These are phyloP conservation scores for Ogataea polymorpha DNA, from an alignment of 805 yeast species.

Conservation along the genomic window DNA sequence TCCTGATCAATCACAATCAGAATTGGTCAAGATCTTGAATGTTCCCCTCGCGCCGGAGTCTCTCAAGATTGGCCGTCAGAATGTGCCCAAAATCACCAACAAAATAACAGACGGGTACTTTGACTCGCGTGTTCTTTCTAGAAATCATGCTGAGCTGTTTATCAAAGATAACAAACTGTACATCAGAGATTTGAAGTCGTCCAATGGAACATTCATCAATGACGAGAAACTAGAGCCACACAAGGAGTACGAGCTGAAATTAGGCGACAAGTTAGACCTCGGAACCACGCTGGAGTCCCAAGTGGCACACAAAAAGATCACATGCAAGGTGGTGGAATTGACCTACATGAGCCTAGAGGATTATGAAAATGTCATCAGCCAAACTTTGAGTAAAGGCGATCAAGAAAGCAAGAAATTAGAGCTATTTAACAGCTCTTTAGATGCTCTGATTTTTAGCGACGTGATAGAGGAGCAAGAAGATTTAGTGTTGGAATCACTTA, in stretches of 20 bases:
- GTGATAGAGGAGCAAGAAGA: constrained; percentile 33
- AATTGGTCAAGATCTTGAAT: constrained; percentile 62
- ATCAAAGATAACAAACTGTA: constrained; percentile 61
- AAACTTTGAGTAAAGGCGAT: constrained; percentile 27
- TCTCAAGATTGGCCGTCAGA: constrained; percentile 86
- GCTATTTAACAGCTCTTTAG: constrained; percentile 33
- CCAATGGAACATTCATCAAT: constrained; percentile 93
- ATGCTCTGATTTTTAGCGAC: constrained; percentile 37
- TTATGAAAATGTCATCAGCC: constrained; percentile 25
- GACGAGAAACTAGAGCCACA: constrained; percentile 63
- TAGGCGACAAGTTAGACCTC: constrained; percentile 86
- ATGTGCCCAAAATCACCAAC: constrained; percentile 57
- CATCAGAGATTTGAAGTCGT: constrained; percentile 82
- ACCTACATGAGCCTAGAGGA: constrained; percentile 47
- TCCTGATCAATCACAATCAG: constrained; percentile 72
- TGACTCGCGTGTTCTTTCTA: constrained; percentile 86
- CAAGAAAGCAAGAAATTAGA: constrained; percentile 28
- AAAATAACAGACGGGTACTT: constrained; percentile 84
- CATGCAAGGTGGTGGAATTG: constrained; percentile 77
- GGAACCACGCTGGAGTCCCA: constrained; percentile 83
- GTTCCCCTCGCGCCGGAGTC: constrained; percentile 83
- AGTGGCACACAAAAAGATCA: constrained; percentile 77
- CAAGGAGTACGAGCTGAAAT: constrained; percentile 59
- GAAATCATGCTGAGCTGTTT: constrained; percentile 91
- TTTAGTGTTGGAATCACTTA: constrained; percentile 24